Evolutionary conservation across 768 basidiomycete genomes (phyloP).

Genomic region (Boletellus ananiceps): DNA sequence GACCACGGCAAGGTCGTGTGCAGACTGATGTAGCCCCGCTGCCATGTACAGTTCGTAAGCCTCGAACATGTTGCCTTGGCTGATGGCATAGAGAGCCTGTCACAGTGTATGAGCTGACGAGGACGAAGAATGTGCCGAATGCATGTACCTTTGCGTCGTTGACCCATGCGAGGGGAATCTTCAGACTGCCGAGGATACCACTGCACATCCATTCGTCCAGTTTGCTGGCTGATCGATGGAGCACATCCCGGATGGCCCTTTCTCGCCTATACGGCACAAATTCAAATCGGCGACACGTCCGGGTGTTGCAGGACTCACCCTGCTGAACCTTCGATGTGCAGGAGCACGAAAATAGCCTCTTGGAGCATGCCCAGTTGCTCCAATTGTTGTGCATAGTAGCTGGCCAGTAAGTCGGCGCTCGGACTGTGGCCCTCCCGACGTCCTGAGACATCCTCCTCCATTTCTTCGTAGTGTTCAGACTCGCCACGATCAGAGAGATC

Average conservation of each 20-base stretch:
- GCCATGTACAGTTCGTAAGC: constrained; percentile 76
- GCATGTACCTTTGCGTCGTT: constrained; percentile 73
- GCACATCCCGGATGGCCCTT: constrained; percentile 75
- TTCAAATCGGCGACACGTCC: constrained; percentile 3
- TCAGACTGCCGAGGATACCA: constrained; percentile 69
- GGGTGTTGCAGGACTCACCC: constrained; percentile 49
- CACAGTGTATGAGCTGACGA: neutral
- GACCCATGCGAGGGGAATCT: constrained; percentile 85
- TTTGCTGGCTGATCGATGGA: constrained; percentile 61
- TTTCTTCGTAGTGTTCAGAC: constrained; percentile 33
- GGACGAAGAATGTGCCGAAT: neutral
- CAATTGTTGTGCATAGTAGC: constrained; percentile 81
- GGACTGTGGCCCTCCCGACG: constrained; percentile 72
- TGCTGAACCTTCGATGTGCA: constrained; percentile 77
- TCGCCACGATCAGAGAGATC: constrained; percentile 84
- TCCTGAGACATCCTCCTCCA: constrained; percentile 41
- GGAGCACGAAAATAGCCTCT: constrained; percentile 82
- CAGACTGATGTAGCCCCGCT: constrained; percentile 64
- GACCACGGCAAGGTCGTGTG: constrained; percentile 80
- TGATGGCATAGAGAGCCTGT: constrained; percentile 65
- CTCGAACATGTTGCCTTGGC: constrained; percentile 56
- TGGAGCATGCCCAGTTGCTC: constrained; percentile 78
- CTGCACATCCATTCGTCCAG: constrained; percentile 71
- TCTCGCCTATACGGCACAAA: constrained; percentile 55
- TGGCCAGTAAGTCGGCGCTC: constrained; percentile 77